Base-by-base conservation (phyloP, 257 asterid species). In the Leonotis leonurus region DNA sequence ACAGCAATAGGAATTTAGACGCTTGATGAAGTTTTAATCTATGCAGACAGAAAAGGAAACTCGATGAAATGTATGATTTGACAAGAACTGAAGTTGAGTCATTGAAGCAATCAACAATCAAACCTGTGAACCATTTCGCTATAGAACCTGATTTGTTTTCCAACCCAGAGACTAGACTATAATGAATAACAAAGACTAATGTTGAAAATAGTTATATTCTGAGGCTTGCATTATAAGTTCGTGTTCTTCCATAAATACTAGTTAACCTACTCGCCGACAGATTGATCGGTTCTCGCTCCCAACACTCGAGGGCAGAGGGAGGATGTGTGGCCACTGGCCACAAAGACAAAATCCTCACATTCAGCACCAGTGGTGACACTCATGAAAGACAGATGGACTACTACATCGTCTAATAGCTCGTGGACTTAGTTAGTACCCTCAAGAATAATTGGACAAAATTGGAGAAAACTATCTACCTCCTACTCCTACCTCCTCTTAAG, bases 271-370 rank as follows among this genome's bases (percentile, higher is more conserved):
- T 78, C 70, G 64, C 70, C 41, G 25, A 84, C 95, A 90, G 97
- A 87, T 78, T 83, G 95, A 88, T 79, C 84, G 79, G 81, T 84
- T 83, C 68, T 56, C 84, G 75, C 98, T 82, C 98, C 96, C 81
- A 80, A 84, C 73, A 91, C 98, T 83, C 98, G 96, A 91, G 98
- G 98, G 77, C 90, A 82, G 54, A 78, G 87, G 78, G 98, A 91
- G 51, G 95, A 84, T 62, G 60, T 82, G 56, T 86, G 96, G 98
- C 78, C 87, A 61, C 72, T 86, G 96, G 98, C 78, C 87, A 61
- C 72, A 79, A 55, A 81, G 95, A 61, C 95, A 76, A 77, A 83
- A 85, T 58, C 72, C 88, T 13, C 80, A 83, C 90, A 33, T 88
- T 81, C 30, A 85, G 84, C 75, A 62, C 83, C 41, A 75, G 89